Evolutionary conservation across 345 rosid genomes (phyloP), one percentile per base, ranked within the genome.

Genomic region (Eucalyptus polyanthemos): DNA sequence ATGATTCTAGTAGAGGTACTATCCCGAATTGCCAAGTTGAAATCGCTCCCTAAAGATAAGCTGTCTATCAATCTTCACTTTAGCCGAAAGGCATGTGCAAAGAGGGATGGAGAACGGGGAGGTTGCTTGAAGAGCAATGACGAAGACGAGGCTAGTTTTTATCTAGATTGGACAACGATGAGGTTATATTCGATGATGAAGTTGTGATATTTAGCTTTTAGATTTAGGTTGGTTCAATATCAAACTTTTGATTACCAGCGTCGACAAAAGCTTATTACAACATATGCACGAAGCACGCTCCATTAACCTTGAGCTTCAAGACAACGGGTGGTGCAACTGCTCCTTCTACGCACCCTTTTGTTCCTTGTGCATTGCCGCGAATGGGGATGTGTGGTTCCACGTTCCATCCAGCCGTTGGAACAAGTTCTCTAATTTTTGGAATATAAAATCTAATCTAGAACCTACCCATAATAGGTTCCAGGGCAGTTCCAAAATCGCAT

Each of bases 331-430:
- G 29, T 24, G 62, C 62, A 56, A 56, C 0, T 24, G 0, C 0
- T 27, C 0, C 69, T 62, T 62, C 69, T 62, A 29, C 17, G 14
- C 69, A 29, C 69, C 69, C 69, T 62, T 62, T 12, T 27, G 0
- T 12, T 62, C 69, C 34, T 62, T 13, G 34, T 60, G 69, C 69
- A 60, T 24, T 24, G 0, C 62, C 0, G 12, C 12, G 0, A 0
- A 24, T 56, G 29, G 0, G 62, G 29, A 56, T 10, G 62, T 0
- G 62, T 24, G 29, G 13, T 56, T 56, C 62, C 29, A 56, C 12
- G 1, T 56, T 56, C 62, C 58, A 53, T 53, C 11, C 0, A 1
- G 24, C 56, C 24, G 2, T 53, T 17, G 10, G 58, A 53, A 53
- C 58, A 53, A 53, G 24, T 53, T 53, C 58, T 53, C 58, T 8